Base-by-base conservation (phyloP, 1,139 yeast genomes). In the Saccharomyces hybrid region DNA sequence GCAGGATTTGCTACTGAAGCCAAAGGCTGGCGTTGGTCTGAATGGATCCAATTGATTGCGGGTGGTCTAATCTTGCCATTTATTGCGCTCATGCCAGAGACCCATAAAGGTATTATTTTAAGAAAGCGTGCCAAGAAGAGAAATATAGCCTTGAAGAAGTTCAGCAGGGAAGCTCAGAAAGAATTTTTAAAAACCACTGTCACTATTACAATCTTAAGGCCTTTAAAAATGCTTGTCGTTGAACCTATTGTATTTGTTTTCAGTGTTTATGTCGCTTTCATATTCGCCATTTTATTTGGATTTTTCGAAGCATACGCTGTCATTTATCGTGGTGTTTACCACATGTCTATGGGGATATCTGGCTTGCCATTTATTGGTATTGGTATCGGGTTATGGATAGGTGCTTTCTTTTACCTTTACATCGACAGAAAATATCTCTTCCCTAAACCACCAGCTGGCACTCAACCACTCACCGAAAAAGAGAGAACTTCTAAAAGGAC, bases 271-370 rank as follows among this genome's bases (percentile, higher is more conserved):
- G 79, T 83, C 58, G 85, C 90, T 0, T 84, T 85, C 64, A 78
- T 85, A 47, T 85, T 84, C 72, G 89, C 90, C 0, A 88, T 85
- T 3, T 73, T 85, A 57, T 85, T 84, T 61, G 90, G 88, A 0
- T 85, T 84, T 73, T 85, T 85, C 64, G 91, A 85, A 68, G 89
- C 90, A 1, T 84, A 78, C 71, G 91, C 91, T 25, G 79, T 84
- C 52, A 84, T 85, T 58, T 85, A 84, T 71, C 73, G 80, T 63
- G 85, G 85, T 38, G 79, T 76, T 26, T 84, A 85, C 67, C 64
- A 61, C 5, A 82, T 84, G 87, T 66, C 66, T 41, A 61, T 73
- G 8, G 91, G 89, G 56, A 71, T 79, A 13, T 78, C 88, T 2
- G 89, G 90, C 11, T 73, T 85, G 55, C 79, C 90, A 2, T 85